Conservation (phyloP, 768 basidiomycete genomes). For the Kwoniella heveanensis region DNA sequence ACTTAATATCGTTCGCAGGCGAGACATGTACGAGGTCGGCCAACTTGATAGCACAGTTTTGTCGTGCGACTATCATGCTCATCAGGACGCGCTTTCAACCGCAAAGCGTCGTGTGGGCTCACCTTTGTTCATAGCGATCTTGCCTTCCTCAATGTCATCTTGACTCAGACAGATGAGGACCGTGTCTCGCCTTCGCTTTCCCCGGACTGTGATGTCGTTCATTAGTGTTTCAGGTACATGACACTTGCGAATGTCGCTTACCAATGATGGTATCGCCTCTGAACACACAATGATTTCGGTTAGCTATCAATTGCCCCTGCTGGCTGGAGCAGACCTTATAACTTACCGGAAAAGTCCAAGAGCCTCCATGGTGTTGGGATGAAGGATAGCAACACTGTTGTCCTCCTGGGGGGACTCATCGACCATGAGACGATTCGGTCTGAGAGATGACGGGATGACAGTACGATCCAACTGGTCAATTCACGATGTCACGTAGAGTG, state of each 20-base stretch:
- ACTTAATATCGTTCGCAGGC: slow-evolving; percentile 95
- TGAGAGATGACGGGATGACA: slow-evolving; percentile 54
- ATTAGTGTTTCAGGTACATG: too few relatives aligned
- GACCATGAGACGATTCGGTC: slow-evolving; percentile 95
- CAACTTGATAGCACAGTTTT: slow-evolving; percentile 96
- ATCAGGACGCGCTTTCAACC: neutral
- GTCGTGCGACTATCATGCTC: slow-evolving; percentile 74
- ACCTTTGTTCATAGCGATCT: slow-evolving; percentile 95
- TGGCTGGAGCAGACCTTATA: too few relatives aligned
- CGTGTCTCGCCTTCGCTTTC: slow-evolving; percentile 96
- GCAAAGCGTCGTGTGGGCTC: slow-evolving; percentile 9
- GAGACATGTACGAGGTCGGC: slow-evolving; percentile 96
- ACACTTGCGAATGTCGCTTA: too few relatives aligned
- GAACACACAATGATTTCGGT: neutral
- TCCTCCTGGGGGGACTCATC: slow-evolving; percentile 93
- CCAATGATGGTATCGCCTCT: slow-evolving; percentile 93
- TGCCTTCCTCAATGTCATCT: slow-evolving; percentile 96
- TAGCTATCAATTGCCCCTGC: too few relatives aligned
- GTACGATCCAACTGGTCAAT: neutral
- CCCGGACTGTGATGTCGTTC: slow-evolving; percentile 60
- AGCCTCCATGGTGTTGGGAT: slow-evolving; percentile 94
- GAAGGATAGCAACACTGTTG: slow-evolving; percentile 96
- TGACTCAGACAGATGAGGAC: slow-evolving; percentile 94
- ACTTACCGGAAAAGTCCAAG: slow-evolving; percentile 78
- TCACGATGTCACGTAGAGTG: slow-evolving; percentile 1